Base-by-base conservation (phyloP, 1,284 basidiomycete genomes). In the Ganoderma sinense region DNA sequence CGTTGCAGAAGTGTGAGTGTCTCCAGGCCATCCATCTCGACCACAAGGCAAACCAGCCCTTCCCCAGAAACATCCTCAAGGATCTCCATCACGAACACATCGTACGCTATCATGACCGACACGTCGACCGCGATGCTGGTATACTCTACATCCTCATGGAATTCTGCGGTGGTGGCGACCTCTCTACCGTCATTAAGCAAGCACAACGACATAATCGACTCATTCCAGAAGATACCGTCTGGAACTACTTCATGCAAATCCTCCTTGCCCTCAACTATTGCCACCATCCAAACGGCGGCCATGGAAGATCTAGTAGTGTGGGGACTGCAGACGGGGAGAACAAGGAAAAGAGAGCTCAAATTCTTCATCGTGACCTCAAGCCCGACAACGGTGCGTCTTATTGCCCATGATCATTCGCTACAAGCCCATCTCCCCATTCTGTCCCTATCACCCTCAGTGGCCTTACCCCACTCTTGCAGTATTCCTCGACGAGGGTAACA, bases 141-240 rank as follows among this genome's bases (percentile, higher is more conserved):
- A 94, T 95, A 69, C 89, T 98, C 56, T 97, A 97, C 81, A 98
- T 98, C 71, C 86, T 98, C 72, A 98, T 98, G 97, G 97, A 98
- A 84, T 98, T 94, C 79, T 98, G 97, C 79, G 95, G 95, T 10
- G 96, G 96, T 31, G 97, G 97, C 11, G 97, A 98, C 84, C 87
- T 99, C 63, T 94, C 95, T 1, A 84, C 89, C 39, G 82, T 97
- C 75, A 97, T 98, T 81, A 94, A 94, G 79, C 89, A 91, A 71
- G 89, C 92, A 29, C 83, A 87, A 74, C 90, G 90, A 81, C 84
- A 90, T 66, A 88, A 86, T 71, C 85, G 90, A 66, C 86, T 89
- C 0, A 88, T 99, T 59, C 88, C 95, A 1, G 97, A 99, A 83
- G 97, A 98, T 71, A 93, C 92, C 8, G 89, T 99, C 61, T 99